Percentiles rank a stretch among this genome's conserved stretches.
phyloP scores from a whole-genome alignment of 257 asterid genomes.

The Solanum ossicruentum region DNA sequence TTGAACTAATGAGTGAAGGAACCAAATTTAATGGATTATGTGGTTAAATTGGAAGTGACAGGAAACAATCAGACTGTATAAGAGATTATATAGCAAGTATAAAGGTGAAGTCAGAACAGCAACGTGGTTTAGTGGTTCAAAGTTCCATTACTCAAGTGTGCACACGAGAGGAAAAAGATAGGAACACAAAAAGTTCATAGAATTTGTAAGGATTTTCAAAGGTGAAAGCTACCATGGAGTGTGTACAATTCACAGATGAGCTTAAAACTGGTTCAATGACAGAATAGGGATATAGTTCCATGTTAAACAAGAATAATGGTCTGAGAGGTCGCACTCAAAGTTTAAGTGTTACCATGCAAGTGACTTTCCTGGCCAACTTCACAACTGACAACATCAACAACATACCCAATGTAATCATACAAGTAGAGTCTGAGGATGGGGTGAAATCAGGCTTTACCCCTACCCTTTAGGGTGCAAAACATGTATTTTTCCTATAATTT shows the following conservation, averaged over 20 bases:
- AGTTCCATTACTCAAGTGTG: background rate
- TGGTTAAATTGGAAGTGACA: background rate
- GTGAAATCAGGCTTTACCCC: background rate
- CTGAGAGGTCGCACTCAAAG: background rate
- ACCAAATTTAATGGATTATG: background rate
- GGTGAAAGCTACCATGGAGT: background rate
- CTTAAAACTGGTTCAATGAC: background rate
- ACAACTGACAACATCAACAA: background rate
- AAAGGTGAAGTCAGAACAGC: background rate
- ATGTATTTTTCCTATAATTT: background rate
- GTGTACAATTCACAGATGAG: background rate
- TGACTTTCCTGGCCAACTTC: background rate
- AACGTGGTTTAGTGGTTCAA: background rate
- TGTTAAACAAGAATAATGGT: background rate
- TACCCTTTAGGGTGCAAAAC: background rate
- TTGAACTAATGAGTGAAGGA: background rate
- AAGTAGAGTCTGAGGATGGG: no score
- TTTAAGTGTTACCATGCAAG: background rate
- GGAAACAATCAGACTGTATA: background rate
- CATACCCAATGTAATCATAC: background rate
- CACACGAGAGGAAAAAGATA: background rate
- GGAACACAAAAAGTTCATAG: background rate
- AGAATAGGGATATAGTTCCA: background rate
- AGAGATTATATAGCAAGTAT: background rate
- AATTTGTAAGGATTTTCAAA: background rate